These are phyloP conservation scores for Spatholobus suberectus DNA, from an alignment of 306 rosid species.

Conservation along the genomic window DNA sequence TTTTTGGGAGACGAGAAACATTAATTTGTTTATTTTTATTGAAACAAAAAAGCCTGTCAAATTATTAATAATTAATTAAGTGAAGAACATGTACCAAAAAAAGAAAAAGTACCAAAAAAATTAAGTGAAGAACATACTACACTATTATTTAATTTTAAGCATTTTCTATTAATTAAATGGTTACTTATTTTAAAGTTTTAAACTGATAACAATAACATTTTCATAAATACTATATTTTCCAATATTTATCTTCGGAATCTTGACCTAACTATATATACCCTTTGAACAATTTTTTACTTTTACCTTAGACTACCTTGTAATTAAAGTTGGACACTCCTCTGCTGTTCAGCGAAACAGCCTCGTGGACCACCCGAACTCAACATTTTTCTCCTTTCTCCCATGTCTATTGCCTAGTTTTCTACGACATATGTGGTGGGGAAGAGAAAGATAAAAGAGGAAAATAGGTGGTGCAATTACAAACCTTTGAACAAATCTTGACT, in stretches of 20 bases:
- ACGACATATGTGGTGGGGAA: background rate
- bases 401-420: background rate
- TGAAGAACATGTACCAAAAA: too few species aligned
- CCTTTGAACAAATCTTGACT: conserved; percentile 9
- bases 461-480: background rate
- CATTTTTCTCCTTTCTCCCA: background rate
- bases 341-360: background rate
- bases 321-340: conserved; percentile 46
- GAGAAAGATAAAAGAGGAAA: background rate
- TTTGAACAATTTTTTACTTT: background rate
- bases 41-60: background rate
- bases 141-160: background rate
- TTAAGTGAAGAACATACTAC: background rate
- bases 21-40: background rate
- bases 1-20: too few species aligned
- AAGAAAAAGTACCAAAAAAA: too few species aligned
- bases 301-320: background rate
- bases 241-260: background rate
- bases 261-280: background rate
- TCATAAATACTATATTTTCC: too few species aligned
- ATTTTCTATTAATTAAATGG: background rate
- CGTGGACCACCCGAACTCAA: background rate
- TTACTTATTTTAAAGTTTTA: background rate
- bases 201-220: background rate
- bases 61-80: background rate